Percentiles rank a stretch among this genome's conserved stretches.
These are phyloP conservation scores for Lasiosphaeria hispida DNA, from an alignment of 495 filamentous ascomycete species.

Conservation along the genomic window DNA sequence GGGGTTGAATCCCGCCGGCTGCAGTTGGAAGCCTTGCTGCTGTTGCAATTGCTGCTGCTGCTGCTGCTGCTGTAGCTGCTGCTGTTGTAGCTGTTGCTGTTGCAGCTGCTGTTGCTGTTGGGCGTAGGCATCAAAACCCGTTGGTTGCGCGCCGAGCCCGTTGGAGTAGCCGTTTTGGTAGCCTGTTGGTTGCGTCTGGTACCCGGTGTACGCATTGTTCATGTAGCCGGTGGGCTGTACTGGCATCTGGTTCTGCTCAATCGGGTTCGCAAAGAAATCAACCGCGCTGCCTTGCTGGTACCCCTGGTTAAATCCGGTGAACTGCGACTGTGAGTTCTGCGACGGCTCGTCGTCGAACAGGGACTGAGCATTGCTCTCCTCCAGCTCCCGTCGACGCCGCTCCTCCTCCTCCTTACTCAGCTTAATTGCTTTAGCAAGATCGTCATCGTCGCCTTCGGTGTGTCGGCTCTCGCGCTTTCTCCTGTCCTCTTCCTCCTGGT, in stretches of 20 bases:
- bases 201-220: slow-evolving; percentile 72
- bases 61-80: slow-evolving; percentile 58
- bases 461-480: slow-evolving; percentile 72
- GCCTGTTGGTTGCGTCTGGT: slow-evolving; percentile 56
- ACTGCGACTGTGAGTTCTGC: slow-evolving; percentile 62
- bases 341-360: slow-evolving; percentile 83
- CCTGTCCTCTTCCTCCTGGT: slow-evolving; percentile 90
- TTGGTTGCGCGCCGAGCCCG: slow-evolving; percentile 39
- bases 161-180: slow-evolving; percentile 57
- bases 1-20: slow-evolving; percentile 46
- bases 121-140: slow-evolving; percentile 50
- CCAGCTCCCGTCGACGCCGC: slow-evolving; percentile 79
- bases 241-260: slow-evolving; percentile 66
- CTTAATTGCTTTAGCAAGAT: slow-evolving; percentile 92
- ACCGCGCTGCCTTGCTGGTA: slow-evolving; percentile 95
- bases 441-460: slow-evolving; percentile 63
- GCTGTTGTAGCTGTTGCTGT: slow-evolving; percentile 54
- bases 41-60: slow-evolving; percentile 51
- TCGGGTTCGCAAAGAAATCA: slow-evolving; percentile 94
- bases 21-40: slow-evolving; percentile 40
- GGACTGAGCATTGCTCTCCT: slow-evolving; percentile 80
- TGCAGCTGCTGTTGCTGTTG: slow-evolving; percentile 51
- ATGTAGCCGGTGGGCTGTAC: slow-evolving; percentile 81
- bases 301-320: slow-evolving; percentile 88
- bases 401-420: slow-evolving; percentile 93